Base-by-base conservation (phyloP, 768 basidiomycete genomes). In the Ramaria rubella region DNA sequence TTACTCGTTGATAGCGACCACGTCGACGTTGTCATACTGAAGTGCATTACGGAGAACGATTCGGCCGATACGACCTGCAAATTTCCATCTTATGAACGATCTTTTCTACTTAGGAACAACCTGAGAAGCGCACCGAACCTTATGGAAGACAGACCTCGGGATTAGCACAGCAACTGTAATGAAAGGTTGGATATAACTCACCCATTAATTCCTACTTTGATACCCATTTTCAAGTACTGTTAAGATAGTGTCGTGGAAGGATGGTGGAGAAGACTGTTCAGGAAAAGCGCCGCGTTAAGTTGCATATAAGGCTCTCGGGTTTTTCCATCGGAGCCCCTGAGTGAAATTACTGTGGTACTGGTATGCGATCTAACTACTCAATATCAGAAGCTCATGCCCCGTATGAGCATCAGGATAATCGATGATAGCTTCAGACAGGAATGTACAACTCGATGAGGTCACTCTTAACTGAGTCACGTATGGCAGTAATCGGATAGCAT, bases 151-250 rank as follows among this genome's bases (percentile, higher is more conserved):
- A 54, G 21, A 31, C 34, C 24, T 21, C 31, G 26, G 24, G 17
- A 30, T 48, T 29, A 44, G 53, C 34, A n/a, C n/a, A n/a, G n/a
- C 62, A n/a, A 9, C 46, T 31, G 21, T 11, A 40, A 27, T 57
- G 55, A 59, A 56, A n/a, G n/a, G n/a, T n/a, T n/a, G n/a, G n/a
- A n/a, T n/a, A n/a, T n/a, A n/a, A n/a, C 82, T 63, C 76, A 94
- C 91, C 93, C 93, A 76, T 96, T 96, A 79, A 96, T 96, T 65
- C 94, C 94, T 71, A 94, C 92, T 75, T 90, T 88, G 76, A 92
- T 85, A 71, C 76, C 66, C 70, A 72, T 74, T 63, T 56, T n/a
- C n/a, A 64, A 8, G 31, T 29, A 26, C 19, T 42, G 14, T 33
- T 23, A 29, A 34, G 52, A 36, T 29, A 7, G 29, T 26, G 29